Conservation (phyloP, 257 asterid species). For the Petunia secreta region DNA sequence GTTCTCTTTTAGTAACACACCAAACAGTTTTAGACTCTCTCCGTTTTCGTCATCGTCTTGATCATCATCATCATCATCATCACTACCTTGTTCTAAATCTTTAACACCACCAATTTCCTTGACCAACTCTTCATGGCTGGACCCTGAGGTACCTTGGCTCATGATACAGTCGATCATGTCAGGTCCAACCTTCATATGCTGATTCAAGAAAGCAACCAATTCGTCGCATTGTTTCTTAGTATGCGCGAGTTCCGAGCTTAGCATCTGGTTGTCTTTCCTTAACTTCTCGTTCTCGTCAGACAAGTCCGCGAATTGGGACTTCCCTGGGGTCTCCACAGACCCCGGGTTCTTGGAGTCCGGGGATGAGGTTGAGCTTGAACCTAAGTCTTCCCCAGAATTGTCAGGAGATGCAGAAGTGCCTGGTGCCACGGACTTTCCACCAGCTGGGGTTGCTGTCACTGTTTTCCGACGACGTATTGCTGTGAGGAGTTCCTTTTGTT, state of each 20-base stretch:
- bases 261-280: conserved; percentile 52
- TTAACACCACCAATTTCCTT: conserved; percentile 23
- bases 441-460: conserved; percentile 20
- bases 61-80: not conserved
- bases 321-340: conserved; percentile 52
- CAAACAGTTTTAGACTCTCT: conserved; percentile 65
- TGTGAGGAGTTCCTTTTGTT: conserved; percentile 61
- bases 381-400: conserved; percentile 64
- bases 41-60: conserved; percentile 50
- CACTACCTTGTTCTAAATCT: not conserved
- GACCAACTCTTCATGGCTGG: conserved; percentile 30
- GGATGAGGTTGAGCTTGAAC: conserved; percentile 74
- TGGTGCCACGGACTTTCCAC: conserved; percentile 36
- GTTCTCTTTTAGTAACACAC: conserved; percentile 64
- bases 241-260: conserved; percentile 67
- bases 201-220: conserved; percentile 56
- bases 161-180: conserved; percentile 58
- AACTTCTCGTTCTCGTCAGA: conserved; percentile 71
- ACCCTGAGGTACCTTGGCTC: conserved; percentile 37
- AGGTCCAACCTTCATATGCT: conserved; percentile 57
- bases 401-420: conserved; percentile 43
- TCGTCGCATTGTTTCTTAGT: conserved; percentile 72
- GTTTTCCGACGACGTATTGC: conserved; percentile 76
- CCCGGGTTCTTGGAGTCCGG: conserved; percentile 64
- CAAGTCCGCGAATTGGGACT: conserved; percentile 58